Evolutionary conservation across 768 basidiomycete species (phyloP), one percentile per base, ranked within the genome.

Genomic region (Collybiopsis confluens): DNA sequence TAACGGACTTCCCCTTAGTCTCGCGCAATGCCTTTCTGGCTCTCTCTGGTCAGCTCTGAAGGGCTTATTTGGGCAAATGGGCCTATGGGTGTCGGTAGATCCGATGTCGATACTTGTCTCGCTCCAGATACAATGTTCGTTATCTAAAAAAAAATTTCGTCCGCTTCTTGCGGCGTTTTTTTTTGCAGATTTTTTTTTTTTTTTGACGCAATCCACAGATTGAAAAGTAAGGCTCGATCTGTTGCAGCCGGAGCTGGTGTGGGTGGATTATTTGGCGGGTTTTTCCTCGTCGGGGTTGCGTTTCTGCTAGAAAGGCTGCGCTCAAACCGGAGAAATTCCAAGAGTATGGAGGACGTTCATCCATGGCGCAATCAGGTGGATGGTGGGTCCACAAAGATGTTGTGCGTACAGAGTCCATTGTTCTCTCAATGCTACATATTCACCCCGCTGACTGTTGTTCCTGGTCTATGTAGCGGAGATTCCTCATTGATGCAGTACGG

Each of bases 21-120:
- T 16, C 72, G 73, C 52, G 74, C 75, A 9, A 69, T 68, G 44
- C 75, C 76, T 1, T 82, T 81, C 61, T 82, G 77, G 60, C 61
- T 81, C 2, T 73, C 73, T 1, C 59, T 82, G 5, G 60, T 62
- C 9, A 80, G 79, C 55, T 66, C 77, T 0, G 71, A 75, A 38
- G 79, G 79, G 3, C 61, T 68, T 16, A 56, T 65, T 23, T 82
- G 81, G 80, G 64, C 74, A 1, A 75, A 73, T 54, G 80, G 81
- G 1, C 81, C 80, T 0, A 58, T 81, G 54, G 75, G 73, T 38
- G 73, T 73, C 3, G 76, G 77, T 8, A 73, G 73, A 1, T 64
- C 62, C 28, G 69, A 70, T 4, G 59, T 70, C 1, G 72, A 64
- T 15, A 63, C 61, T 16, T 80, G 80, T 55, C 64, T 81, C 20